These are phyloP conservation scores for Solanum stenotomum DNA, from an alignment of 257 asterid species.

Conservation along the genomic window DNA sequence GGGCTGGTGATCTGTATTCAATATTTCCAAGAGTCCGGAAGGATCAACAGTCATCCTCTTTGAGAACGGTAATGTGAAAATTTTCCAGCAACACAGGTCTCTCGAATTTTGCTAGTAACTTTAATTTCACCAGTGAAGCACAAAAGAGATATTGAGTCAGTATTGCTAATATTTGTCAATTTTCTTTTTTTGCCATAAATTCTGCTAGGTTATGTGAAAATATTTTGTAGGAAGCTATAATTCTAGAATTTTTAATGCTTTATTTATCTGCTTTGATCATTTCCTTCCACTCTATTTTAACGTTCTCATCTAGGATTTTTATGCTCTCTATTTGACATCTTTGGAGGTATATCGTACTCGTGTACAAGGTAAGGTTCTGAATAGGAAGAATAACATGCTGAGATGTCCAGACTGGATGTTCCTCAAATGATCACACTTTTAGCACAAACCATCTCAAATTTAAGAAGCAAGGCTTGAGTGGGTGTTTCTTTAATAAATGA, in stretches of 20 bases:
- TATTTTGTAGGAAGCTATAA: not conserved
- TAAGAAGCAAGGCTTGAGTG: not conserved
- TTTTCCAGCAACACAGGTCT: not conserved
- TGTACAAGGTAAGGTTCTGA: not conserved
- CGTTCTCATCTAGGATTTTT: not conserved
- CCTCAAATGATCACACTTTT: not conserved
- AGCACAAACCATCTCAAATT: not conserved
- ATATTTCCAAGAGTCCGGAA: slow-evolving; percentile 43
- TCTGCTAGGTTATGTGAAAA: not conserved
- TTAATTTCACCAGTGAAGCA: not conserved
- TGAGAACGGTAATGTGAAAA: slow-evolving; percentile 39
- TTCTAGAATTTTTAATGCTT: not conserved
- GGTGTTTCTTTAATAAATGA: not conserved
- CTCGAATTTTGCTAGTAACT: not conserved
- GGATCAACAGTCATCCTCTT: slow-evolving; percentile 46
- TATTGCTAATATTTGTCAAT: not conserved
- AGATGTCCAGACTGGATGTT: not conserved
- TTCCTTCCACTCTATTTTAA: not conserved
- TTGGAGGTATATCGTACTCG: not conserved
- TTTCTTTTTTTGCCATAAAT: not conserved
- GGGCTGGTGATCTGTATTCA: slow-evolving; percentile 66
- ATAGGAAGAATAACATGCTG: not conserved
- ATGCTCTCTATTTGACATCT: not conserved
- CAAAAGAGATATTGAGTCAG: not conserved
- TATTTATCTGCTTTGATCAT: not conserved